Conservation (phyloP, 139 green algal genomes). For the Micractinium conductrix region DNA sequence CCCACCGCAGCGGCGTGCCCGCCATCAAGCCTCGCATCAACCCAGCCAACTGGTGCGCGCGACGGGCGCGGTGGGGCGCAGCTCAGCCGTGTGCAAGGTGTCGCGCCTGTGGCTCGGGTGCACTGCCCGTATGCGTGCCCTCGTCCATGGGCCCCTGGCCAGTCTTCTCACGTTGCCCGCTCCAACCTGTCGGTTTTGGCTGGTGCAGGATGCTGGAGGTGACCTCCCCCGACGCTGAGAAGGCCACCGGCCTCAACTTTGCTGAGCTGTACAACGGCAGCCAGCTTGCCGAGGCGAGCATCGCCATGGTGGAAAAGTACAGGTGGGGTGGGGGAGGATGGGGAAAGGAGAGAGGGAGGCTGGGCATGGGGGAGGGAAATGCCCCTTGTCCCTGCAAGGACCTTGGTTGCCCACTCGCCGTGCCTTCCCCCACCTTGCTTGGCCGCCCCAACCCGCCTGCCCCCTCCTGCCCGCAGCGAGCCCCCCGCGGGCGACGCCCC, state of each 20-base stretch:
- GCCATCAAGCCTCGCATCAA: slow-evolving; percentile 20
- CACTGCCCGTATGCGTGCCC: too few relatives aligned
- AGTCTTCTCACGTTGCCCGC: too few relatives aligned
- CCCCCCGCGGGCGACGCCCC: neutral
- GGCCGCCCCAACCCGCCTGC: neutral
- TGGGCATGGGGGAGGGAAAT: too few relatives aligned
- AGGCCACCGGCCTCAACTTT: slow-evolving; percentile 41
- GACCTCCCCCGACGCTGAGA: neutral
- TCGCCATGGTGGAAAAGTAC: slow-evolving; percentile 10
- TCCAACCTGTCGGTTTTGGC: too few relatives aligned
- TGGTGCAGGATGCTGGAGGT: slow-evolving; percentile 56
- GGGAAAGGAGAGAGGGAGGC: too few relatives aligned
- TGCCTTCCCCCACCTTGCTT: too few relatives aligned
- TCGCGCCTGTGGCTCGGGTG: too few relatives aligned
- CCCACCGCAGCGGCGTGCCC: neutral
- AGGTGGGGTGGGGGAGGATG: neutral
- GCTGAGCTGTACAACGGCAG: slow-evolving; percentile 24
- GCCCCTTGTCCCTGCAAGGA: too few relatives aligned
- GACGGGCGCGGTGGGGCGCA: too few relatives aligned
- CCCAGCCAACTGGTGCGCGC: slow-evolving; percentile 8
- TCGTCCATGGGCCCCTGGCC: too few relatives aligned
- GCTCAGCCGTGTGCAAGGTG: too few relatives aligned
- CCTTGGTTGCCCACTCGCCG: too few relatives aligned
- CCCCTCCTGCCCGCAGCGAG: neutral
- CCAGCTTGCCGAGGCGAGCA: neutral